Conservation (phyloP, 2,329 filamentous ascomycete genomes). For the Neonectria ditissima region DNA sequence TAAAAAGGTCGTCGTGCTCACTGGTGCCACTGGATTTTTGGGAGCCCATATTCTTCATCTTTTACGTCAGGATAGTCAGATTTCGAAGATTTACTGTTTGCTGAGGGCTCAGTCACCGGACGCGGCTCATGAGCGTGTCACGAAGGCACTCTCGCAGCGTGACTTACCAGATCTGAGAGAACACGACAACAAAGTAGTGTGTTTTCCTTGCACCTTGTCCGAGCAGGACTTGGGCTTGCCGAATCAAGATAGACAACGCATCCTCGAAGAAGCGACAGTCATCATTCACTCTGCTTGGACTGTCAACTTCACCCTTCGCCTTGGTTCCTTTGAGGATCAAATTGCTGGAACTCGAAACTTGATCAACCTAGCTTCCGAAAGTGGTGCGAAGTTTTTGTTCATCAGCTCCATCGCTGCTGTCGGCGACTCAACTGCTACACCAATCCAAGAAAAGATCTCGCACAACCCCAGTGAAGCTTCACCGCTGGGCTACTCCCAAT, state of each 20-base stretch:
- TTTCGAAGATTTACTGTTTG: conserved; percentile 49
- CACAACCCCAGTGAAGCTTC: conserved; percentile 38
- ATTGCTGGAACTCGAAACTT: conserved; percentile 60
- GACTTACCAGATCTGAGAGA: conserved; percentile 7
- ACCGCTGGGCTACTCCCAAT: conserved; percentile 58
- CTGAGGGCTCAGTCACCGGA: conserved; percentile 51
- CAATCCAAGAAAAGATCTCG: conserved; percentile 49
- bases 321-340: conserved; percentile 63
- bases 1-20: conserved; percentile 57
- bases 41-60: conserved; percentile 64
- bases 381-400: conserved; percentile 56
- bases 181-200: conserved; percentile 26
- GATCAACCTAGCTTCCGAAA: conserved; percentile 49
- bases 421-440: conserved; percentile 45
- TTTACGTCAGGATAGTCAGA: conserved; percentile 13
- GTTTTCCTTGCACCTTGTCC: conserved; percentile 32
- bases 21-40: conserved; percentile 74
- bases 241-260: neutral
- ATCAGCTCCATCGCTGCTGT: conserved; percentile 63
- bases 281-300: conserved; percentile 66
- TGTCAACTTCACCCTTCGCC: conserved; percentile 66
- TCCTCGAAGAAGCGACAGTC: conserved; percentile 5
- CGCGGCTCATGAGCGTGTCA: conserved; percentile 26
- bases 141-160: conserved; percentile 20
- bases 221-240: conserved; percentile 22